Percentiles rank a stretch among this genome's conserved stretches.
Evolutionary conservation across 352 stramenopile genomes (phyloP).

Genomic region (Halophytophthora batemanensis): DNA sequence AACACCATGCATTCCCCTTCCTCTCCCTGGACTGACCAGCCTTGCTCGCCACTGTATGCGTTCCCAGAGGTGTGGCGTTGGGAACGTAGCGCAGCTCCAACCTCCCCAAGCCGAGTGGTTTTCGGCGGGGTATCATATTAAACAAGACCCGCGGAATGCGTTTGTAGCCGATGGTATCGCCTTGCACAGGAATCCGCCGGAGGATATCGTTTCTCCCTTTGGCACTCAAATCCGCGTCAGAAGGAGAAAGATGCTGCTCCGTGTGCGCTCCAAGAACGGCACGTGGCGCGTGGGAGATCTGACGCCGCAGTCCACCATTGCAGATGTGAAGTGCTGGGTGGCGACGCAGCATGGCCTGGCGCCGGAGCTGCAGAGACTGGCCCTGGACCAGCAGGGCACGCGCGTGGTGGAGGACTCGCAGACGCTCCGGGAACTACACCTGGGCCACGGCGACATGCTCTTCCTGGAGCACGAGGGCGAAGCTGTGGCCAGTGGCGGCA

Average conservation of each 20-base stretch:
- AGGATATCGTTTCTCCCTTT: conserved; percentile 11
- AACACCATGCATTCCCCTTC: conserved; percentile 18
- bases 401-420: conserved; percentile 37
- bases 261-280: conserved; percentile 86
- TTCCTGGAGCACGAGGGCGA: conserved; percentile 79
- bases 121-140: neutral
- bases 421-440: conserved; percentile 54
- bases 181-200: neutral
- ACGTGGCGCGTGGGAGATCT: conserved; percentile 82
- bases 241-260: conserved; percentile 58
- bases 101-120: conserved; percentile 13
- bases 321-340: conserved; percentile 76
- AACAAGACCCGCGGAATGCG: conserved; percentile 7
- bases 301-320: conserved; percentile 56
- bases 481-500: conserved; percentile 40
- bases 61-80: too few relatives aligned
- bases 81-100: too few relatives aligned
- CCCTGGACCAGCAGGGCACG: conserved; percentile 48
- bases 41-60: too few relatives aligned
- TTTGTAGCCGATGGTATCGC: neutral
- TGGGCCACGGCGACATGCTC: conserved; percentile 80
- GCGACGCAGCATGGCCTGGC: conserved; percentile 67
- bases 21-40: too few relatives aligned
- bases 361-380: conserved; percentile 42
- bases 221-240: neutral